Conservation (phyloP, 2,329 filamentous ascomycete genomes). For the Hysterium pulicare region DNA sequence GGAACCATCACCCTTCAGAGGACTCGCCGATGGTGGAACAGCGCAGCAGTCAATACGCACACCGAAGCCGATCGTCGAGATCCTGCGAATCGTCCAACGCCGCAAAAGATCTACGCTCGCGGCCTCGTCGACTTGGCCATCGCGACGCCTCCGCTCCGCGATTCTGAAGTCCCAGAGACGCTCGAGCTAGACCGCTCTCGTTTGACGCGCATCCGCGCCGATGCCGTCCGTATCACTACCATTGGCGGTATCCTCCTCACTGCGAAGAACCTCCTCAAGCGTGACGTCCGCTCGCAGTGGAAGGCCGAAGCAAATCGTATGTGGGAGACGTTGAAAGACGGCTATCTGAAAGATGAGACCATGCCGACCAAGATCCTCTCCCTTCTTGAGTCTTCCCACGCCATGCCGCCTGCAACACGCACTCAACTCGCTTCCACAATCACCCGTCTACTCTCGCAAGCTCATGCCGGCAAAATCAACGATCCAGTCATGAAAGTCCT, state of each 20-base stretch:
- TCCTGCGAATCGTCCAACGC: slow-evolving; percentile 61
- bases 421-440: slow-evolving; percentile 43
- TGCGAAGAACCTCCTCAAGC: slow-evolving; percentile 78
- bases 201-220: slow-evolving; percentile 54
- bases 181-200: slow-evolving; percentile 66
- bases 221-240: slow-evolving; percentile 65
- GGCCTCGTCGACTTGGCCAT: slow-evolving; percentile 73
- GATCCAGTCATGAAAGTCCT: slow-evolving; percentile 66
- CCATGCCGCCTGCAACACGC: slow-evolving; percentile 48
- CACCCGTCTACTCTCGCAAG: slow-evolving; percentile 52
- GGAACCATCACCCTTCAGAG: slow-evolving; percentile 54
- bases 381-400: slow-evolving; percentile 48
- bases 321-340: slow-evolving; percentile 63
- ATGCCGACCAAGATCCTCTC: slow-evolving; percentile 45
- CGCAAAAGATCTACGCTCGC: slow-evolving; percentile 70
- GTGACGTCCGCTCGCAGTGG: slow-evolving; percentile 75
- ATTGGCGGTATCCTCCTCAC: slow-evolving; percentile 73
- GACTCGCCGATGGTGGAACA: slow-evolving; percentile 65
- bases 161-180: slow-evolving; percentile 66
- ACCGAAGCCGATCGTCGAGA: slow-evolving; percentile 66
- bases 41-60: slow-evolving; percentile 61
- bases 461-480: slow-evolving; percentile 47
- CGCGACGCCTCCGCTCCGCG: slow-evolving; percentile 55
- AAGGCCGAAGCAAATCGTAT: slow-evolving; percentile 70
- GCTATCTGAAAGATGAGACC: slow-evolving; percentile 54